Evolutionary conservation across 805 yeast genomes (phyloP).

Genomic region (Blastobotrys parvus): DNA sequence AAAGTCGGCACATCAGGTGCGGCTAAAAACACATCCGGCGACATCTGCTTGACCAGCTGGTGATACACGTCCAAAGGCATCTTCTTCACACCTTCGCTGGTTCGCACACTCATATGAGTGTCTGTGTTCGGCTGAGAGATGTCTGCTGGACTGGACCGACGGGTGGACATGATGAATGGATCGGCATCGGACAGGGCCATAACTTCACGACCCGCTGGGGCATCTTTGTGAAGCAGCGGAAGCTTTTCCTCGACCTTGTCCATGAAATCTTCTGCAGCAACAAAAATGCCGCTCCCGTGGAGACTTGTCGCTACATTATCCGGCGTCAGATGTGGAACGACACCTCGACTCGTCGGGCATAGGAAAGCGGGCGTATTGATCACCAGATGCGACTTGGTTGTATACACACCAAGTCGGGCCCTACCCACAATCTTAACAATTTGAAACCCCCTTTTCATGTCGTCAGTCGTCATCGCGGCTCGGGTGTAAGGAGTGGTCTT

Average conservation of each 20-base stretch:
- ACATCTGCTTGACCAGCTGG: conserved; percentile 17
- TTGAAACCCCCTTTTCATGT: too few species aligned
- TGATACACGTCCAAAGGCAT: conserved; percentile 20
- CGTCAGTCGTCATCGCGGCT: conserved; percentile 5
- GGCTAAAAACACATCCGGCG: conserved; percentile 28
- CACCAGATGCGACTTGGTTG: conserved; percentile 5
- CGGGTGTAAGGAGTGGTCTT: too few species aligned
- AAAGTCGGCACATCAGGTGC: conserved; percentile 29
- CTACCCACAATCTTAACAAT: conserved; percentile 15
- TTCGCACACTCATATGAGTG: conserved; percentile 25
- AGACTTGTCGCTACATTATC: conserved; percentile 24
- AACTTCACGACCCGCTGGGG: conserved; percentile 13
- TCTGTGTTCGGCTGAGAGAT: conserved; percentile 29
- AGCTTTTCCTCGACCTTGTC: conserved; percentile 22
- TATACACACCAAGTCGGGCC: conserved; percentile 22
- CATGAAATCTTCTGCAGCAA: conserved; percentile 32
- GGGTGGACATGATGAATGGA: conserved; percentile 22
- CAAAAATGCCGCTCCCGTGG: conserved; percentile 19
- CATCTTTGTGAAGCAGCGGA: conserved; percentile 8
- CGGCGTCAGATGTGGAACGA: conserved; percentile 36
- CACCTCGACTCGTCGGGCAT: conserved; percentile 32
- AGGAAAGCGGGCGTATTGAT: conserved; percentile 28
- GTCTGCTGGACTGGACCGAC: conserved; percentile 27
- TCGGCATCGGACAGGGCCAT: conserved; percentile 23
- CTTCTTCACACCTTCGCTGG: conserved; percentile 30